Evolutionary conservation across 1,139 yeast genomes (phyloP), one percentile per base, ranked within the genome.

Genomic region (Komagataea norvegica): DNA sequence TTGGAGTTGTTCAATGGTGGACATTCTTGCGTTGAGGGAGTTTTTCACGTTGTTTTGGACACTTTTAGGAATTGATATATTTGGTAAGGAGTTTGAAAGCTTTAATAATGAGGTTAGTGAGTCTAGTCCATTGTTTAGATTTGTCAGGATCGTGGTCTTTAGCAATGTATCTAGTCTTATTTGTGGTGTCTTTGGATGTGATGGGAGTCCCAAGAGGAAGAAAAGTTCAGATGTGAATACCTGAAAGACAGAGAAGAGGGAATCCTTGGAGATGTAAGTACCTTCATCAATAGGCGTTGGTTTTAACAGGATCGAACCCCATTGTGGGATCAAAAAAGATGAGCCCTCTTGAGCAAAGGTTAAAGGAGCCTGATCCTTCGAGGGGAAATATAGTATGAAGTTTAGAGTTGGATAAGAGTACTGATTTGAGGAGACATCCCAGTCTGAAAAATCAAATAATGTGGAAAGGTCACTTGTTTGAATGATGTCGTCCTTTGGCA

Each of bases 311-410:
- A 81, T 70, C 3, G 83, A 82, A 17, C 97, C 97, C 95, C 95
- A 89, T 61, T 86, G 95, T 7, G 96, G 95, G 23, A 89, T 74
- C 37, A 85, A 60, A 55, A 84, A 89, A 70, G 52, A 45, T 22
- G 41, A 40, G 3, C 34, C 25, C n/a, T 45, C 45, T 8, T 36
- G 30, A 16, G 39, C 37, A 11, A 53, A 44, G 3, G 31, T 36
- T 19, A 53, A 33, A 1, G 81, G 82, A 13, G 66, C 59, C 16
- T 62, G 63, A 14, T 66, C 61, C 25, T 62, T 54, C 26, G 74
- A 67, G 1, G 93, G 88, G 41, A 79, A 70, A 50, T 78, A 85
- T 1, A 81, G 59, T 24, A 84, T 66, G 51, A 85, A 81, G 57
- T 84, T 81, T 45, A 85, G 67, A 0, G 85, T 75, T 6, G 89